Percentiles rank a stretch among this genome's conserved stretches.
These are phyloP conservation scores for Fusarium continuum DNA, from an alignment of 2,329 filamentous ascomycete species.

Conservation along the genomic window DNA sequence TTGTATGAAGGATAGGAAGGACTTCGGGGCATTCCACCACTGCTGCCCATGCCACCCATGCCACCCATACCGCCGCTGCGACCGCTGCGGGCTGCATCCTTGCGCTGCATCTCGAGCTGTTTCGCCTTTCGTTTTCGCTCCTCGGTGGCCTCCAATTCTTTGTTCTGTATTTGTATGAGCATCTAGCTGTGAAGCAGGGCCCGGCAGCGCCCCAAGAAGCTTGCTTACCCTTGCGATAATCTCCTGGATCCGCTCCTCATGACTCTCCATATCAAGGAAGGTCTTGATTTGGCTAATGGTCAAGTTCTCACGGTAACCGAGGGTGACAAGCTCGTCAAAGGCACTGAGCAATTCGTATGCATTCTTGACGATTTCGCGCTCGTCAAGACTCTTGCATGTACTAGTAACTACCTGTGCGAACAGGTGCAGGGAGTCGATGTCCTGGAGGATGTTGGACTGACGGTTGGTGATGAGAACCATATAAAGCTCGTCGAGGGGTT, in stretches of 20 bases:
- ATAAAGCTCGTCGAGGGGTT: conserved; percentile 98
- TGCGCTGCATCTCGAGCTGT: conserved; percentile 98
- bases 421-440: conserved; percentile 97
- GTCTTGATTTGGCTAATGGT: conserved; percentile 98
- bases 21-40: conserved; percentile 69
- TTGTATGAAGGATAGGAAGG: conserved; percentile 91
- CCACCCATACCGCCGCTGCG: conserved; percentile 50
- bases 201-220: not conserved
- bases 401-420: conserved; percentile 97
- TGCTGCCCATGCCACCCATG: conserved; percentile 38
- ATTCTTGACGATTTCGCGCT: conserved; percentile 93
- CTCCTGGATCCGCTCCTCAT: conserved; percentile 98
- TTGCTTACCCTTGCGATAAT: conserved; percentile 85
- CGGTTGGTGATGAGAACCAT: conserved; percentile 99
- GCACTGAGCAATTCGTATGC: conserved; percentile 95
- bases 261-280: conserved; percentile 98
- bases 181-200: not conserved
- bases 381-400: conserved; percentile 95
- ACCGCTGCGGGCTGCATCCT: conserved; percentile 85
- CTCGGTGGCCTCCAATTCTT: conserved; percentile 96
- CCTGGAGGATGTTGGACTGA: conserved; percentile 98
- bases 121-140: conserved; percentile 99
- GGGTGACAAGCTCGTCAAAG: conserved; percentile 95
- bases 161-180: conserved; percentile 72
- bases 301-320: conserved; percentile 95